phyloP scores from a whole-genome alignment of 1,284 basidiomycete genomes.

The Moesziomyces globuligerus region DNA sequence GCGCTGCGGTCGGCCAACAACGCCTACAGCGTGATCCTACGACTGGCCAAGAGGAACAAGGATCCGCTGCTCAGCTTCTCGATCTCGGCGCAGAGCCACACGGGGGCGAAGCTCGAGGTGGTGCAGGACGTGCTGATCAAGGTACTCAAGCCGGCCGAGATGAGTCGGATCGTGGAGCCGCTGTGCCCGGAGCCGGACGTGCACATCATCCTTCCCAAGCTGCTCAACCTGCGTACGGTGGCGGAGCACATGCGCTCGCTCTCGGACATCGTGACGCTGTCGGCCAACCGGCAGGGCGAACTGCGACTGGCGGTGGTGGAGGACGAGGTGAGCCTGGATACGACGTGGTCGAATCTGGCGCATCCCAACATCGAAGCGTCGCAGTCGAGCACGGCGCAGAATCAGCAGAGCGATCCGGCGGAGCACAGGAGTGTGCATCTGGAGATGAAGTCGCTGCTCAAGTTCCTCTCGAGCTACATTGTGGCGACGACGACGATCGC shows the following conservation, averaged over 20 bases:
- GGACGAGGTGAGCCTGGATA: slow-evolving; percentile 58
- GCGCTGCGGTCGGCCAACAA: slow-evolving; percentile 61
- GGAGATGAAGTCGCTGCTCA: slow-evolving; percentile 62
- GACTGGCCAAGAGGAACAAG: slow-evolving; percentile 63
- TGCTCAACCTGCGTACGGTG: slow-evolving; percentile 60
- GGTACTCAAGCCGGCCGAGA: slow-evolving; percentile 63
- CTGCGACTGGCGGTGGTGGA: slow-evolving; percentile 46
- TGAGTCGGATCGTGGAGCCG: slow-evolving; percentile 62
- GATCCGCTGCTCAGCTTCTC: slow-evolving; percentile 62
- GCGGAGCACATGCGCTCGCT: slow-evolving; percentile 63
- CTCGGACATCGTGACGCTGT: slow-evolving; percentile 53
- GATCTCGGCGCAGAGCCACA: slow-evolving; percentile 55
- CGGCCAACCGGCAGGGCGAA: slow-evolving; percentile 57
- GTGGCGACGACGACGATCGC: slow-evolving; percentile 63
- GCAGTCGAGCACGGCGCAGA: slow-evolving; percentile 30
- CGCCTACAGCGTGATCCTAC: slow-evolving; percentile 56
- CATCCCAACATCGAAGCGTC: slow-evolving; percentile 49
- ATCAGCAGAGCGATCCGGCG: slow-evolving; percentile 24
- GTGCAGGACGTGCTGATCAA: slow-evolving; percentile 65
- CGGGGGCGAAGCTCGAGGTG: slow-evolving; percentile 59
- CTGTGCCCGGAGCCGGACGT: slow-evolving; percentile 65
- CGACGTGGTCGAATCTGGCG: slow-evolving; percentile 62
- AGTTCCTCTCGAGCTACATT: slow-evolving; percentile 63
- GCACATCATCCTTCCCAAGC: slow-evolving; percentile 61
- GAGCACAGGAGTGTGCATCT: slow-evolving; percentile 56